phyloP scores from a whole-genome alignment of 192 early-diverging fungal species.

The Geranomyces variabilis region DNA sequence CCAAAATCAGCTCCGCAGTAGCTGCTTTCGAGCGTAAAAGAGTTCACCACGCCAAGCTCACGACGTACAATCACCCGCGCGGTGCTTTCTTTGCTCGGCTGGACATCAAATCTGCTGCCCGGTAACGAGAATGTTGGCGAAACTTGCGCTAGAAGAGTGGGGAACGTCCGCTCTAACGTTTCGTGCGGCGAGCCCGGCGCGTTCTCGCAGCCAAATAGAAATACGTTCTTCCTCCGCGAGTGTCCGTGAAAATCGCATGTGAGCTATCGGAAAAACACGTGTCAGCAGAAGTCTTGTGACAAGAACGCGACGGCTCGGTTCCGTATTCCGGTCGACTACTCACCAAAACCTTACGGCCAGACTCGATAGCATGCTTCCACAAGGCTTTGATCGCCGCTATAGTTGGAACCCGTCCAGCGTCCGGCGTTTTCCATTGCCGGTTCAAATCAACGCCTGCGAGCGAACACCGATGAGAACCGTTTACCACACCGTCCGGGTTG shows the following conservation, averaged over 20 bases:
- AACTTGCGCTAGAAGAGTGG: slow-evolving; percentile 43
- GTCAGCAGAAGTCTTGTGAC: slow-evolving; percentile 12
- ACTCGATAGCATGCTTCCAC: slow-evolving; percentile 44
- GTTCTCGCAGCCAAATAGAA: slow-evolving; percentile 58
- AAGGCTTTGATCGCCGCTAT: slow-evolving; percentile 55
- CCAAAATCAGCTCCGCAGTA: slow-evolving; percentile 57
- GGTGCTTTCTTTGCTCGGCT: slow-evolving; percentile 53
- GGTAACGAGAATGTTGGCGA: slow-evolving; percentile 50
- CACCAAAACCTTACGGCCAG: slow-evolving; percentile 40
- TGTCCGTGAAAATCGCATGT: slow-evolving; percentile 61
- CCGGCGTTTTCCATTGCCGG: slow-evolving; percentile 53
- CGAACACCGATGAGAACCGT: slow-evolving; percentile 55
- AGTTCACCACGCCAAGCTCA: slow-evolving; percentile 50
- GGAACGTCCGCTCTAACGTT: slow-evolving; percentile 47
- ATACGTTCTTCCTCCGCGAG: slow-evolving; percentile 56
- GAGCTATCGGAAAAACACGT: slow-evolving; percentile 27
- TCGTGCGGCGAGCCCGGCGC: slow-evolving; percentile 23
- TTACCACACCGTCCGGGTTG: slow-evolving; percentile 59
- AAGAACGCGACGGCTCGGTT: too few relatives aligned
- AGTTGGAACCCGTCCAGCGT: slow-evolving; percentile 33
- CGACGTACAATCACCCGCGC: slow-evolving; percentile 52
- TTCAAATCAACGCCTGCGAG: slow-evolving; percentile 58
- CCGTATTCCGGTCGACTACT: not conserved
- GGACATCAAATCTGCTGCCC: slow-evolving; percentile 44
- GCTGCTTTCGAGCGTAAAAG: slow-evolving; percentile 54